Percentiles rank a stretch among this genome's conserved stretches.
Conservation (phyloP, 306 rosid genomes). For the Psophocarpus tetragonolobus region DNA sequence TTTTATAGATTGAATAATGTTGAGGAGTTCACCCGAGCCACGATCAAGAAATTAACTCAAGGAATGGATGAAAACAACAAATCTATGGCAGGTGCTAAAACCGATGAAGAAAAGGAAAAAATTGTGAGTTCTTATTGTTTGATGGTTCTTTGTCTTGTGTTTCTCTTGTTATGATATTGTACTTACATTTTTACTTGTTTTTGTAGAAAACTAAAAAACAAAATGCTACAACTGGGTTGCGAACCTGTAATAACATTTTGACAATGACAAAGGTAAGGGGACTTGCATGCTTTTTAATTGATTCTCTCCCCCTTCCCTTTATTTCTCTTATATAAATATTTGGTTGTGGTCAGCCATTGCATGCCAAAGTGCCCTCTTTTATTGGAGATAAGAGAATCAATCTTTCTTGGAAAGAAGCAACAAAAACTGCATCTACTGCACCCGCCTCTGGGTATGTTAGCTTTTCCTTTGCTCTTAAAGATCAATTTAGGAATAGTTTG, state of each 20-base stretch:
- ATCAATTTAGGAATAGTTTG: background rate
- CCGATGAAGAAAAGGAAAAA: constrained; percentile 83
- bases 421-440: constrained; percentile 56
- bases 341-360: constrained; percentile 46
- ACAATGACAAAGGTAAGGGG: constrained; percentile 80
- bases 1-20: constrained; percentile 73
- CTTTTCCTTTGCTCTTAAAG: constrained; percentile 17
- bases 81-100: constrained; percentile 92
- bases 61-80: constrained; percentile 95
- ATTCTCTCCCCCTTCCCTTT: background rate
- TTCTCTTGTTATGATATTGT: background rate
- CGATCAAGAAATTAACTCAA: constrained; percentile 93
- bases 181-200: constrained; percentile 25
- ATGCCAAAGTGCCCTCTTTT: constrained; percentile 77
- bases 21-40: constrained; percentile 89
- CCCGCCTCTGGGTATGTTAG: constrained; percentile 65
- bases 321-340: background rate
- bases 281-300: constrained; percentile 7
- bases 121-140: constrained; percentile 61
- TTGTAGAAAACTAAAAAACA: constrained; percentile 87
- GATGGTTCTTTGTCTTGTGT: constrained; percentile 14
- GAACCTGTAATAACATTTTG: constrained; percentile 90
- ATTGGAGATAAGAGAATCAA: constrained; percentile 87
- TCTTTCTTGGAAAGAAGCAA: constrained; percentile 92
- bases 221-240: constrained; percentile 92